Percentiles rank a stretch among this genome's conserved stretches.
These are phyloP conservation scores for Sporothrix pseudoabietina DNA, from an alignment of 2,329 filamentous ascomycete species.

Conservation along the genomic window DNA sequence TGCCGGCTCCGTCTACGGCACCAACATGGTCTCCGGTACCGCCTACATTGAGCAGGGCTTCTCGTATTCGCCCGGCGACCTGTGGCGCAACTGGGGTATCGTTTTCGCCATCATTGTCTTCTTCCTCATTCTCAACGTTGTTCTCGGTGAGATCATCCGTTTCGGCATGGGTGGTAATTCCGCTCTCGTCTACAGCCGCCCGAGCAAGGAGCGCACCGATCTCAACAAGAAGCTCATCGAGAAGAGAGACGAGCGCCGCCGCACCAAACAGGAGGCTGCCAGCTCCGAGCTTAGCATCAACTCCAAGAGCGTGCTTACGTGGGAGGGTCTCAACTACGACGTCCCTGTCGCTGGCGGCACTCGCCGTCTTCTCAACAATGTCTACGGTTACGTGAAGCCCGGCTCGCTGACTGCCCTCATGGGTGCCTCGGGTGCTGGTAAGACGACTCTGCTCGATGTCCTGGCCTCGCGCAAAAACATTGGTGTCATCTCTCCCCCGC, in stretches of 20 bases:
- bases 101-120: constrained; percentile 72
- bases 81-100: constrained; percentile 86
- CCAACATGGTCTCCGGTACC: constrained; percentile 62
- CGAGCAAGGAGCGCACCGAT: constrained; percentile 65
- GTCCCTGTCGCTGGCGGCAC: constrained; percentile 62
- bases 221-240: constrained; percentile 65
- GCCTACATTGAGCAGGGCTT: constrained; percentile 71
- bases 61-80: constrained; percentile 64
- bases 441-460: constrained; percentile 82
- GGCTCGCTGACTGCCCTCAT: constrained; percentile 76
- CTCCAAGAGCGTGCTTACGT: constrained; percentile 73
- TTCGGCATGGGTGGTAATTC: constrained; percentile 80
- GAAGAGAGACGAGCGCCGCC: constrained; percentile 60
- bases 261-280: constrained; percentile 46
- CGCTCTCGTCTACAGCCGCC: constrained; percentile 73
- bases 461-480: constrained; percentile 64
- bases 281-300: constrained; percentile 57
- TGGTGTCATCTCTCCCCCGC: constrained; percentile 54
- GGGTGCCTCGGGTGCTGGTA: constrained; percentile 83
- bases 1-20: constrained; percentile 69
- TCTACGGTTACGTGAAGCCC: constrained; percentile 72
- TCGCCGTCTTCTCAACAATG: constrained; percentile 57
- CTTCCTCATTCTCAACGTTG: constrained; percentile 74
- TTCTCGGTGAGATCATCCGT: constrained; percentile 76
- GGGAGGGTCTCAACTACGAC: constrained; percentile 81